These are phyloP conservation scores for Trametes hirsuta DNA, from an alignment of 1,284 basidiomycete genomes.

Conservation along the genomic window DNA sequence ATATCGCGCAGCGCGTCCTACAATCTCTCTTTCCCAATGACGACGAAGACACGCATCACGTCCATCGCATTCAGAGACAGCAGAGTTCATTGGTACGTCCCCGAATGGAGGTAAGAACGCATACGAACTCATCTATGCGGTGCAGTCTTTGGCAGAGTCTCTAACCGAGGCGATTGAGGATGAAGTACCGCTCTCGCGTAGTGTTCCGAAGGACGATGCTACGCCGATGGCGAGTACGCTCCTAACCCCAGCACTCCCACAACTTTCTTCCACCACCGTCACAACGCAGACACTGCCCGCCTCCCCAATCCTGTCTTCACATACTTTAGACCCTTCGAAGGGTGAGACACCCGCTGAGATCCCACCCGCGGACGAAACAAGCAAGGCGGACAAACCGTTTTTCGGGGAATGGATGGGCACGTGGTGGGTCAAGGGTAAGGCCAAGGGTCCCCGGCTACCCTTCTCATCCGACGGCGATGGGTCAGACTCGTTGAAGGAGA, in stretches of 20 bases:
- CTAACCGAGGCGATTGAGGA: slow-evolving; percentile 74
- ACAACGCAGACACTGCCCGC: slow-evolving; percentile 7
- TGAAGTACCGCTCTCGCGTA: slow-evolving; percentile 44
- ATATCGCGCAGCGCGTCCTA: slow-evolving; percentile 66
- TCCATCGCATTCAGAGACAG: slow-evolving; percentile 55
- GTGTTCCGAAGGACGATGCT: slow-evolving; percentile 39
- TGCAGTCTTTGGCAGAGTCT: slow-evolving; percentile 68
- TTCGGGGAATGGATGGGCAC: slow-evolving; percentile 70
- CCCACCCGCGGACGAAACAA: neutral
- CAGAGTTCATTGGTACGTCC: slow-evolving; percentile 58
- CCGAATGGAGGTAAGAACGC: neutral
- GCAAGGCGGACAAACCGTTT: slow-evolving; percentile 31
- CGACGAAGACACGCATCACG: slow-evolving; percentile 52
- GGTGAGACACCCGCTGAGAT: neutral
- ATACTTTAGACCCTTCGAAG: neutral
- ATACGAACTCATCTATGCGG: slow-evolving; percentile 3
- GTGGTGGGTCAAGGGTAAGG: slow-evolving; percentile 52
- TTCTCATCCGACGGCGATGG: slow-evolving; percentile 12
- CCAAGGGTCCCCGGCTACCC: slow-evolving; percentile 25
- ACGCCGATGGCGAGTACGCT: slow-evolving; percentile 22
- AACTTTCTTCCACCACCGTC: slow-evolving; percentile 12
- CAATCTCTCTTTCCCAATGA: slow-evolving; percentile 69
- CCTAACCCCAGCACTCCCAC: slow-evolving; percentile 5
- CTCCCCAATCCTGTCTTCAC: slow-evolving; percentile 8
- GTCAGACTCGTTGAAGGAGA: slow-evolving; percentile 24